Evolutionary conservation across 2,329 filamentous ascomycete species (phyloP).

Genomic region (Karstenula rhodostoma): DNA sequence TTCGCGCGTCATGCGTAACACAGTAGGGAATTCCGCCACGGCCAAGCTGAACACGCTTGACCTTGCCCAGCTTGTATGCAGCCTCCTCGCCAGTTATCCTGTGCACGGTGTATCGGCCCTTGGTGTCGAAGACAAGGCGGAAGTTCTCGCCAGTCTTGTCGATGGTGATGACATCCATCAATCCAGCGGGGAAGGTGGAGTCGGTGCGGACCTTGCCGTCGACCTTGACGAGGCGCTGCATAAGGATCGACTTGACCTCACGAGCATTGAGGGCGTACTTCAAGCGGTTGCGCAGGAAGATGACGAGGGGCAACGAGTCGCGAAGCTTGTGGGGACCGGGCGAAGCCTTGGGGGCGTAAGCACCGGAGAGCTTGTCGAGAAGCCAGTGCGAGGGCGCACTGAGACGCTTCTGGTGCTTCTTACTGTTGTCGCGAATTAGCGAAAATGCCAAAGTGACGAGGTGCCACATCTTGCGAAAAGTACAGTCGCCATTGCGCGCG

Average conservation of each 20-base stretch:
- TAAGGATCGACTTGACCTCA: constrained; percentile 96
- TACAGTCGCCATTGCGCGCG: background rate
- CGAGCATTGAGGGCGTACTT: constrained; percentile 99
- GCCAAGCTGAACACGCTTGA: constrained; percentile 99
- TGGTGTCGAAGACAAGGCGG: constrained; percentile 99
- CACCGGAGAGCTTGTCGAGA: constrained; percentile 97
- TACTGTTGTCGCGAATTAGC: constrained; percentile 62
- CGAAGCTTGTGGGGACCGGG: constrained; percentile 98
- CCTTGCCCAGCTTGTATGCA: constrained; percentile 99
- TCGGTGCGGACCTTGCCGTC: constrained; percentile 99
- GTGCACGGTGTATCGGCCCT: constrained; percentile 99
- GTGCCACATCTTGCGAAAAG: background rate
- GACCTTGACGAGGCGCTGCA: constrained; percentile 99
- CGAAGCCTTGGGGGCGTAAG: constrained; percentile 71
- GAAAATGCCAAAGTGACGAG: background rate
- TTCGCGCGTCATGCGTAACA: constrained; percentile 99
- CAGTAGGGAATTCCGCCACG: constrained; percentile 99
- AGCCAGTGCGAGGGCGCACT: constrained; percentile 99
- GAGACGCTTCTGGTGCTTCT: constrained; percentile 99
- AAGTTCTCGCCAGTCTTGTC: constrained; percentile 99
- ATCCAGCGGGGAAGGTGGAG: constrained; percentile 94
- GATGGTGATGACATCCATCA: constrained; percentile 99
- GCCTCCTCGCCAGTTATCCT: constrained; percentile 98
- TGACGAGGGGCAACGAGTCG: constrained; percentile 97
- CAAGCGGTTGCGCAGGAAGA: constrained; percentile 81